Conservation (phyloP, 169 alveolate genomes). For the Theileria annulata region DNA sequence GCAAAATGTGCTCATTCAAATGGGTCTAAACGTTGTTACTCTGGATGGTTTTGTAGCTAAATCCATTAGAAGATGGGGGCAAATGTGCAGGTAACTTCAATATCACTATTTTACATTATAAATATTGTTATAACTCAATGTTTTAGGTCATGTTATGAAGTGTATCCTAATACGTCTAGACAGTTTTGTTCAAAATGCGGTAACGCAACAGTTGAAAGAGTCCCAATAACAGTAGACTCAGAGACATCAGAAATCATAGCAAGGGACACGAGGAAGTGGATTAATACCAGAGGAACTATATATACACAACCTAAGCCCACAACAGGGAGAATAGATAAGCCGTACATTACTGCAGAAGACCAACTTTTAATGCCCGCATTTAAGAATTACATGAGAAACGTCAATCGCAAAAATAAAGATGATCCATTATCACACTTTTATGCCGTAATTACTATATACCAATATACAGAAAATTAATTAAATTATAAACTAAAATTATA, state of each 20-base stretch:
- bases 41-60: slow-evolving; percentile 84
- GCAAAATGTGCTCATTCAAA: slow-evolving; percentile 87
- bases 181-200: slow-evolving; percentile 89
- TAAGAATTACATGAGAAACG: slow-evolving; percentile 42
- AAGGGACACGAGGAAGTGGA: slow-evolving; percentile 66
- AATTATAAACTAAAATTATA: not conserved
- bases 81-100: slow-evolving; percentile 66
- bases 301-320: slow-evolving; percentile 66
- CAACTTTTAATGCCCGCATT: slow-evolving; percentile 68
- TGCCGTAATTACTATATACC: slow-evolving; percentile 32
- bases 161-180: slow-evolving; percentile 61
- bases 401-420: slow-evolving; percentile 45
- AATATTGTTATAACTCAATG: not conserved
- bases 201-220: slow-evolving; percentile 79
- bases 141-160: slow-evolving; percentile 73
- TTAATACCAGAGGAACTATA: slow-evolving; percentile 76
- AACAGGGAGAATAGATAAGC: slow-evolving; percentile 57
- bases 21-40: slow-evolving; percentile 85
- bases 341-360: slow-evolving; percentile 67
- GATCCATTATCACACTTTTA: slow-evolving; percentile 47
- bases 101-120: not conserved
- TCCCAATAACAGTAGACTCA: slow-evolving; percentile 53
- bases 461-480: not conserved
- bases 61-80: slow-evolving; percentile 86
- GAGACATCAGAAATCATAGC: slow-evolving; percentile 52